phyloP scores from a whole-genome alignment of 2,329 filamentous ascomycete species.

The Coniochaeta hoffmannii region DNA sequence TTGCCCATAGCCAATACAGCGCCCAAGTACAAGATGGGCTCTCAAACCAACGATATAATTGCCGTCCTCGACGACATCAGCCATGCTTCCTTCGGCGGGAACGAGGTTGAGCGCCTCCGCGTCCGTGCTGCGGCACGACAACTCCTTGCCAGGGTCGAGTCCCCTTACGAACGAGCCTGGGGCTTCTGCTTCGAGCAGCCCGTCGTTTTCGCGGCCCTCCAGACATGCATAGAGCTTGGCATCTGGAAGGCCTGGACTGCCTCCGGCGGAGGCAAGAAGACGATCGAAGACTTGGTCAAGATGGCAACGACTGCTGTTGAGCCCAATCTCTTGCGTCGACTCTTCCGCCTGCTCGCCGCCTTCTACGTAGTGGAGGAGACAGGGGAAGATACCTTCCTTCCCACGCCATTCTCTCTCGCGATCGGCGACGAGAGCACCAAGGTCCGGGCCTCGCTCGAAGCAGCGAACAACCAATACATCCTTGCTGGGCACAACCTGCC shows the following conservation, averaged over 20 bases:
- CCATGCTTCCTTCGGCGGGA: not conserved
- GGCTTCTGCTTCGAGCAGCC: constrained; percentile 22
- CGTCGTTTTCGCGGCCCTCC: constrained; percentile 20
- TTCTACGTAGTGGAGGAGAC: constrained; percentile 23
- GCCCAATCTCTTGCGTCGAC: constrained; percentile 20
- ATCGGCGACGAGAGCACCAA: constrained; percentile 23
- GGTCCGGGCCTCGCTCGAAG: constrained; percentile 20
- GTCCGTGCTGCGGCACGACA: constrained; percentile 17
- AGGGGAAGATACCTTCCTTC: constrained; percentile 19
- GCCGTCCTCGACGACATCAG: constrained; percentile 3
- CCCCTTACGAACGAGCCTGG: constrained; percentile 24
- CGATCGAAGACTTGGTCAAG: constrained; percentile 19
- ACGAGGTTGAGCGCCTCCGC: constrained; percentile 9
- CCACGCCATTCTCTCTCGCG: constrained; percentile 22
- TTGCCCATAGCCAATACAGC: not conserved
- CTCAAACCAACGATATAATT: constrained; percentile 1
- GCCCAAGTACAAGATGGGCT: not conserved
- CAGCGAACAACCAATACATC: constrained; percentile 23
- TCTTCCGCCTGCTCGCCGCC: constrained; percentile 22
- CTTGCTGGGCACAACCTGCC: constrained; percentile 22
- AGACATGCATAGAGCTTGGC: constrained; percentile 21
- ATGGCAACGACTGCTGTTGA: constrained; percentile 13
- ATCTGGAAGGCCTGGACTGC: constrained; percentile 22
- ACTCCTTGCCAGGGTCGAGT: constrained; percentile 21
- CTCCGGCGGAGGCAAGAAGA: constrained; percentile 19